Evolutionary conservation across 192 early-diverging fungal species (phyloP), one percentile per base, ranked within the genome.

Genomic region (Dispira parvispora): DNA sequence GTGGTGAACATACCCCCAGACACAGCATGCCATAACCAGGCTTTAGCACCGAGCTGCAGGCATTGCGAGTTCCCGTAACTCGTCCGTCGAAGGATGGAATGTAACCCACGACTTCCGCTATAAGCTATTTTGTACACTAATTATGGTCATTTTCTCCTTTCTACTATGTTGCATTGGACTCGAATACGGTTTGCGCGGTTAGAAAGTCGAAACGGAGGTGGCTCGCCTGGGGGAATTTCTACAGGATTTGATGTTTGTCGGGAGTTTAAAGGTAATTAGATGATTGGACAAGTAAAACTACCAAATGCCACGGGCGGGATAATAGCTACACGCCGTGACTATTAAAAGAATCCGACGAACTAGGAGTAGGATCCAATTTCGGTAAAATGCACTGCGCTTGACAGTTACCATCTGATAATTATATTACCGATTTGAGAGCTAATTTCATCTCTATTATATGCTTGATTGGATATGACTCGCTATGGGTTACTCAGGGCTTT

Each of bases 211-310:
- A 10, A 57, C 55, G 21, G 55, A 57, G 8, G 55, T 38, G 52
- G 75, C 74, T 25, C 72, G 83, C 11, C 73, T 85, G 12, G 76
- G 74, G 28, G 73, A 78, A 46, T 85, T 85, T 55, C 70, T 85
- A 63, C 73, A 76, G 12, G 82, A 85, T 66, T 82, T 82, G 50
- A 74, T 85, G 72, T 73, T 78, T 46, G 76, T 83, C n/a, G 84
- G 84, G 11, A 78, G 78, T 14, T 71, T 85, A 13, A 74, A 79
- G 68, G 83, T 82, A 75, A 64, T 68, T 62, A 45, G 43, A 21
- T 18, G 21, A 13, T 27, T 13, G 46, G 16, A 26, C 18, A 11
- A 11, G 9, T 1, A 26, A 52, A 45, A 42, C 55, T 25, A 11
- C 1, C 42, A 54, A 2, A 42, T 16, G n/a, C 53, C 26, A 32